Percentiles rank a stretch among this genome's conserved stretches.
phyloP scores from a whole-genome alignment of 164 flowering plant genomes.

The Amborella trichopoda region DNA sequence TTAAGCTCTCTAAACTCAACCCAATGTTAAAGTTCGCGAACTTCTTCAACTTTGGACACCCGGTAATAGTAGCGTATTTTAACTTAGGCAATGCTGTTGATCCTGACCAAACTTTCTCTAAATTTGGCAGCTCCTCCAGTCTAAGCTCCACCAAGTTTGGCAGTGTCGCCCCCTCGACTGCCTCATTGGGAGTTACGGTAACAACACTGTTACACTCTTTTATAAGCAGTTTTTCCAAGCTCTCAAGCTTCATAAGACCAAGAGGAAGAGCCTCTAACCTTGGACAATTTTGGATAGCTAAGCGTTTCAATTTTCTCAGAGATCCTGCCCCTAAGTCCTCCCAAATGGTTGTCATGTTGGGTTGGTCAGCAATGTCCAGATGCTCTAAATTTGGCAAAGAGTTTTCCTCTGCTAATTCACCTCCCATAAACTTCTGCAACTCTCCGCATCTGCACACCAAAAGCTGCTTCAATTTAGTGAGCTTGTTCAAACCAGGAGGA shows the following conservation, averaged over 20 bases:
- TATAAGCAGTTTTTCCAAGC: not conserved
- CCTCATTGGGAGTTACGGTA: not conserved
- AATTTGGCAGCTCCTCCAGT: not conserved
- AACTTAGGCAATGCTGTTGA: not conserved
- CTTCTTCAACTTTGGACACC: conserved; percentile 2
- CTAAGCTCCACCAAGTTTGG: not conserved
- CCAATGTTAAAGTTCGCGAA: not conserved
- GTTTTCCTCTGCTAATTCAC: not conserved
- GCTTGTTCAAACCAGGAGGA: not conserved
- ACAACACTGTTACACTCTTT: not conserved
- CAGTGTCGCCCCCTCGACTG: not conserved
- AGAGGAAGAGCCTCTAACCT: not conserved
- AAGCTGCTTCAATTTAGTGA: not conserved
- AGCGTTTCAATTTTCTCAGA: not conserved
- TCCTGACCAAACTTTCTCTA: conserved; percentile 3
- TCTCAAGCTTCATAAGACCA: conserved; percentile 3
- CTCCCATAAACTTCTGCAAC: not conserved
- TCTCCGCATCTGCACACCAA: not conserved
- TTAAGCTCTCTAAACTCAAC: not conserved
- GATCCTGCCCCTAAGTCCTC: not conserved
- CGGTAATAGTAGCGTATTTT: not conserved
- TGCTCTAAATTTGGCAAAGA: not conserved
- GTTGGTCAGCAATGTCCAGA: not conserved
- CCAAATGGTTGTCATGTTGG: not conserved
- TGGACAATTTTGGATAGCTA: not conserved